Evolutionary conservation across 78 protist species (phyloP).

Genomic region (Dictyostelium capitatum): DNA sequence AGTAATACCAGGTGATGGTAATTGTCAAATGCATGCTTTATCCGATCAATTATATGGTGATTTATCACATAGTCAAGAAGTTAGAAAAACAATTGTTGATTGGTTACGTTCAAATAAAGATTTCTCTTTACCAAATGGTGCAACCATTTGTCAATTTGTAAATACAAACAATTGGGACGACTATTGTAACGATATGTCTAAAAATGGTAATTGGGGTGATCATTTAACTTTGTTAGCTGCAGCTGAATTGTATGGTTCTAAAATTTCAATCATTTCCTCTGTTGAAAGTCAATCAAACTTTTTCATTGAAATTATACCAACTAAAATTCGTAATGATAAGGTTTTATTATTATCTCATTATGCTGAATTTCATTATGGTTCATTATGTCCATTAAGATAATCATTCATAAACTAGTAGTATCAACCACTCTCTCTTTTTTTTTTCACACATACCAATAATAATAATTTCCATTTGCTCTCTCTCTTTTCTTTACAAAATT

Average conservation of each 20-base stretch:
- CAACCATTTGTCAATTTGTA: conserved; percentile 68
- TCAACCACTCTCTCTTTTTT: no score
- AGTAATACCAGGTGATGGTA: conserved; percentile 80
- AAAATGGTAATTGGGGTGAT: conserved; percentile 81
- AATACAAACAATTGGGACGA: conserved; percentile 66
- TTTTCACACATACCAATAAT: no score
- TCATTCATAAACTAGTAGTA: no score
- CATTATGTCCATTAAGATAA: conserved; percentile 48
- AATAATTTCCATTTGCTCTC: no score
- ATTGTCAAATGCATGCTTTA: conserved; percentile 80
- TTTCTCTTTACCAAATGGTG: conserved; percentile 64
- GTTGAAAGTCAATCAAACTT: conserved; percentile 59
- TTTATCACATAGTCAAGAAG: conserved; percentile 38
- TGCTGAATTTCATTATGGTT: conserved; percentile 83
- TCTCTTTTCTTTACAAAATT: no score
- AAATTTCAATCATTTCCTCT: conserved; percentile 69
- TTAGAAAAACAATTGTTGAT: conserved; percentile 80
- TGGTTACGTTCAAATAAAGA: conserved; percentile 79
- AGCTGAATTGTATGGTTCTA: conserved; percentile 44
- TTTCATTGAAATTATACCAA: conserved; percentile 77
- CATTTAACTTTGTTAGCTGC: conserved; percentile 79
- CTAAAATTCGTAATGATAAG: conserved; percentile 58
- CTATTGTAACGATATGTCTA: conserved; percentile 80
- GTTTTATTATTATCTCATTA: conserved; percentile 77
- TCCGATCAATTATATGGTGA: conserved; percentile 73